Conservation (phyloP, 192 early-diverging fungal species). For the Chytriomyces sp. region DNA sequence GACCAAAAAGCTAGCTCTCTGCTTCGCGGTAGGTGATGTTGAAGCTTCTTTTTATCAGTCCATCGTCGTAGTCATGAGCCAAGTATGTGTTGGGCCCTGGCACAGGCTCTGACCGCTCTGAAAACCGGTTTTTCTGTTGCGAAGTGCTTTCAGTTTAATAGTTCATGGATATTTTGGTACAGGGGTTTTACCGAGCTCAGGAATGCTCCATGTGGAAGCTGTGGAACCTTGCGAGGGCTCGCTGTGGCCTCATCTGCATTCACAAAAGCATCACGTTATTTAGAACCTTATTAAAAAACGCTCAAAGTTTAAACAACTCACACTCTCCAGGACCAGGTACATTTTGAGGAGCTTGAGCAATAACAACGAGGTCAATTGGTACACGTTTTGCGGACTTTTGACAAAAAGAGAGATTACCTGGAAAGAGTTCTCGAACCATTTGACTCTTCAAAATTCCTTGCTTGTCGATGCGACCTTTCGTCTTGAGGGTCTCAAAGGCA, state of each 20-base stretch:
- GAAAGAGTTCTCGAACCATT: constrained; percentile 51
- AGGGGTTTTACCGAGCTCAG: constrained; percentile 46
- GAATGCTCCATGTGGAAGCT: constrained; percentile 38
- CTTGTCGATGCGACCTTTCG: constrained; percentile 42
- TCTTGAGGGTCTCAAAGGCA: constrained; percentile 50
- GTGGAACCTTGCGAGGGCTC: background rate
- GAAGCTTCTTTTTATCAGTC: constrained; percentile 55
- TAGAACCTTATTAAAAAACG: background rate
- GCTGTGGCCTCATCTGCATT: constrained; percentile 11
- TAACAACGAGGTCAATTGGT: background rate
- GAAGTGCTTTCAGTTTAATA: background rate
- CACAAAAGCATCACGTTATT: constrained; percentile 3
- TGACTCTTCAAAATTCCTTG: constrained; percentile 40
- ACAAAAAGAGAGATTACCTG: constrained; percentile 36
- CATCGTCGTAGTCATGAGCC: constrained; percentile 43
- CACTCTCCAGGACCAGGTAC: constrained; percentile 59
- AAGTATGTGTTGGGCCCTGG: constrained; percentile 59
- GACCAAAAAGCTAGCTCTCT: constrained; percentile 26
- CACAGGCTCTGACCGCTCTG: constrained; percentile 22
- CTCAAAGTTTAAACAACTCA: constrained; percentile 11
- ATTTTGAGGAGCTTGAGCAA: constrained; percentile 15
- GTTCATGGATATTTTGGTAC: background rate
- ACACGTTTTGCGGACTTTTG: too few relatives aligned
- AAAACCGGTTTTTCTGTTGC: constrained; percentile 50
- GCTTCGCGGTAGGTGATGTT: constrained; percentile 56